Conservation (phyloP, 768 basidiomycete species). For the Mycena filopes region DNA sequence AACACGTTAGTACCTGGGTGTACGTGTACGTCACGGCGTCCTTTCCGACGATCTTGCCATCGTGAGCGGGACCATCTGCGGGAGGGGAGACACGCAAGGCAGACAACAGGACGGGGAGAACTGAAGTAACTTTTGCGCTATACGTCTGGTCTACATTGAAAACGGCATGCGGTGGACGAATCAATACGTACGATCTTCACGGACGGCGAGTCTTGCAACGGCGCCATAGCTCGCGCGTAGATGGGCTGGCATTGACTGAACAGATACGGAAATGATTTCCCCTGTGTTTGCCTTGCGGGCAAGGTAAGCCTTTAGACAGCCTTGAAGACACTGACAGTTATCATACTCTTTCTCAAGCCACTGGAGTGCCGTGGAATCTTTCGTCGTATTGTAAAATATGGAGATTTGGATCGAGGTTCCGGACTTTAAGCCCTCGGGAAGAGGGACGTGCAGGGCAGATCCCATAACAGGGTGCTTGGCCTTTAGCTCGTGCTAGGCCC, state of each 20-base stretch:
- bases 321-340: too few species aligned
- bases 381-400: conserved; percentile 78
- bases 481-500: conserved; percentile 61
- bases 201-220: conserved; percentile 90
- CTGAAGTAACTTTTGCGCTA: conserved; percentile 77
- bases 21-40: conserved; percentile 82
- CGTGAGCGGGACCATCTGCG: conserved; percentile 73
- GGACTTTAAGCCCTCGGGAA: conserved; percentile 54
- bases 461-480: conserved; percentile 79
- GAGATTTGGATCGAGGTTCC: conserved; percentile 64
- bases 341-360: conserved; percentile 85
- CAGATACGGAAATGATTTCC: conserved; percentile 84
- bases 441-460: conserved; percentile 70
- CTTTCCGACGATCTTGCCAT: conserved; percentile 77
- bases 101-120: conserved; percentile 89
- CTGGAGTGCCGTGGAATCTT: conserved; percentile 80
- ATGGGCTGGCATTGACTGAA: conserved; percentile 97
- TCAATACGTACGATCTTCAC: conserved; percentile 75
- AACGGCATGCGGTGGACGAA: not conserved
- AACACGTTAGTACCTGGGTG: conserved; percentile 81
- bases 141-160: conserved; percentile 68
- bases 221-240: conserved; percentile 82
- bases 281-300: conserved; percentile 78
- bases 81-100: conserved; percentile 85
- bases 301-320: not conserved